These are phyloP conservation scores for Stereocaulon alpinum DNA, from an alignment of 495 filamentous ascomycete genomes.

Conservation along the genomic window DNA sequence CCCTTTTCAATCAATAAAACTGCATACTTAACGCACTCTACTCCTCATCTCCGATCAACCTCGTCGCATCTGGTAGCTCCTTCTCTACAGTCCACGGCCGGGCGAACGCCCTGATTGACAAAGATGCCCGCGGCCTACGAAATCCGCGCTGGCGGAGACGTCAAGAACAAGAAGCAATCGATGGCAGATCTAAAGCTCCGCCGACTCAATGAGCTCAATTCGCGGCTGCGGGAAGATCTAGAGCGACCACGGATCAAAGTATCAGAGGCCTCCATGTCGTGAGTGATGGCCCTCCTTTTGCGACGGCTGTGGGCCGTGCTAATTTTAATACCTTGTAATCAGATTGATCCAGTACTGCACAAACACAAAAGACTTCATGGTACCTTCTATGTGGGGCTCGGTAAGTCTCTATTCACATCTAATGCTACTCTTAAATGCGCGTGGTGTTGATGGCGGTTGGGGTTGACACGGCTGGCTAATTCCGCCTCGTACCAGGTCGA, in stretches of 20 bases:
- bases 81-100: conserved; percentile 34
- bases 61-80: not conserved
- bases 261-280: conserved; percentile 90
- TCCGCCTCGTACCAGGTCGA: conserved; percentile 6
- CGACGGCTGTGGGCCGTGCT: conserved; percentile 11
- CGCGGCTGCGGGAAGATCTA: conserved; percentile 84
- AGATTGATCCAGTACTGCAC: conserved; percentile 96
- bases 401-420: conserved; percentile 40
- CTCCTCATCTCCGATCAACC: not conserved
- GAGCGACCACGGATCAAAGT: conserved; percentile 91
- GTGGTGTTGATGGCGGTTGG: not conserved
- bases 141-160: conserved; percentile 49
- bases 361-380: conserved; percentile 96
- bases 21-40: not conserved
- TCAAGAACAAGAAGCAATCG: conserved; percentile 97
- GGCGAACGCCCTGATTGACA: conserved; percentile 24
- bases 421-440: not conserved
- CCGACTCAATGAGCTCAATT: conserved; percentile 91
- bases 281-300: conserved; percentile 29
- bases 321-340: conserved; percentile 17
- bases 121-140: conserved; percentile 42
- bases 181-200: conserved; percentile 97
- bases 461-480: conserved; percentile 19
- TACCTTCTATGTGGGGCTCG: conserved; percentile 89
- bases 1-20: not conserved